phyloP scores from a whole-genome alignment of 306 rosid genomes.

The Senna tora region DNA sequence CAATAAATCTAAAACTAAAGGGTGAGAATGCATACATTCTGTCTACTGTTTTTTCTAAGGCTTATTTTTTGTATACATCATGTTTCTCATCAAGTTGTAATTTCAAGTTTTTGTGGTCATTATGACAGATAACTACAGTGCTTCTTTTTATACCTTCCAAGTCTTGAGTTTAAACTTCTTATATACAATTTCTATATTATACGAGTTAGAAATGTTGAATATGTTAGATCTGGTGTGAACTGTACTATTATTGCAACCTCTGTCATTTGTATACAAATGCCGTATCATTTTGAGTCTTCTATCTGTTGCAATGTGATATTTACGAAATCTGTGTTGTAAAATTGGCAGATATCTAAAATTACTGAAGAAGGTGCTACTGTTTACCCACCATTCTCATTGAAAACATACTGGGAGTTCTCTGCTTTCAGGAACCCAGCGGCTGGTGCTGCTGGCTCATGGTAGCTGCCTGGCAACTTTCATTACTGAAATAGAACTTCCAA shows the following conservation, averaged over 20 bases:
- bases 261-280: neutral
- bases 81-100: neutral
- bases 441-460: slow-evolving; percentile 83
- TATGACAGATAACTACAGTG: neutral
- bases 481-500: neutral
- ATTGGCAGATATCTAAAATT: slow-evolving; percentile 68
- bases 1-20: too few species aligned
- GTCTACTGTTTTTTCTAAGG: neutral
- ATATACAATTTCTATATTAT: neutral
- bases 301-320: neutral
- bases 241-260: neutral
- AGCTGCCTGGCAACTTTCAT: slow-evolving; percentile 25
- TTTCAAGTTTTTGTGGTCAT: slow-evolving; percentile 7
- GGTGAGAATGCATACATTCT: too few species aligned
- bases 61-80: neutral
- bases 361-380: slow-evolving; percentile 67
- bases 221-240: neutral
- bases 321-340: neutral
- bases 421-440: slow-evolving; percentile 68
- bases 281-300: neutral
- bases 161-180: neutral
- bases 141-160: neutral
- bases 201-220: neutral
- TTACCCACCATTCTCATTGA: slow-evolving; percentile 68
- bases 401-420: slow-evolving; percentile 78